Evolutionary conservation across 2,329 filamentous ascomycete genomes (phyloP), one percentile per base, ranked within the genome.

Genomic region (Penicillium paneum): DNA sequence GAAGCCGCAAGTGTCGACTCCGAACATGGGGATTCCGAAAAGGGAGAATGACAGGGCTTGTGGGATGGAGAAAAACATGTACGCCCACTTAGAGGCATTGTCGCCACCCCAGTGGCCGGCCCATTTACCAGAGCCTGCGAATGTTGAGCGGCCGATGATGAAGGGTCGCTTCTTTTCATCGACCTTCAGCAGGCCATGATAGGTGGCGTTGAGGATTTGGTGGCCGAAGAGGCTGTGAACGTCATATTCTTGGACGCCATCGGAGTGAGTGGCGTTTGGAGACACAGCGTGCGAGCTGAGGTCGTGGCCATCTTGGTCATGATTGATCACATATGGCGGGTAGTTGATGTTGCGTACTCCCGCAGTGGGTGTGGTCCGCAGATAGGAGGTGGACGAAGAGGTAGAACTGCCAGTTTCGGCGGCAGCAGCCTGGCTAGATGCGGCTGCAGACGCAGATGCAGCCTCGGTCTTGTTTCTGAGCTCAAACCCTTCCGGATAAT

Each of bases 81-180:
- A 88, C 0, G 81, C 79, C 83, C 87, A 93, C 13, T 83, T 80
- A 3, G 85, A 87, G 17, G 78, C 75, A 66, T 91, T 92, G 70
- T 93, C 86, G 32, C 87, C 89, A 29, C 89, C 89, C 90, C 90
- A 95, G 71, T 94, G 90, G 1, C 89, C 90, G 1, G 89, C 86
- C 76, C 82, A 88, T 68, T 83, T 84, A 1, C 91, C 90, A 0
- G 84, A 84, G 3, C 90, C 90, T 10, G 89, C 81, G 66, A 93
- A 94, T 1, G 90, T 94, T 36, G 87, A 90, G 15, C 91, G 85
- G 0, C 88, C 89, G 64, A 96, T 91, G 67, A 96, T 88, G 73
- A 95, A 90, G 0, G 91, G 91, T 0, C 91, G 84, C 69, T 89
- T 88, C 13, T 75, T 78, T 0, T 87, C 84, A 56, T 84, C 83